phyloP scores from a whole-genome alignment of 1,284 basidiomycete species.

The Heterobasidion irregulare region DNA sequence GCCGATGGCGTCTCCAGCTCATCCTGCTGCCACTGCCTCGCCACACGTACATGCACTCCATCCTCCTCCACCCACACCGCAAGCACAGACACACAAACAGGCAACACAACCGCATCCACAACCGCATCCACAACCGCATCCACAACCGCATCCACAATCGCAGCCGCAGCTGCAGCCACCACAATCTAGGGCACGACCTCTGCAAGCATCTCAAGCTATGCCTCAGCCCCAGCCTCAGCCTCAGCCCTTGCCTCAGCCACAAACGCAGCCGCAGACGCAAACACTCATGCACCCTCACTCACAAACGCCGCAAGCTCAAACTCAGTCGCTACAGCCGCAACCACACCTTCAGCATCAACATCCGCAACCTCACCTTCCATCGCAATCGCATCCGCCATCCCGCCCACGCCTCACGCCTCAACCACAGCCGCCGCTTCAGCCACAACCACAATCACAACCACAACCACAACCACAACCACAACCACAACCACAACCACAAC shows the following conservation, averaged over 20 bases:
- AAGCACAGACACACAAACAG: not conserved
- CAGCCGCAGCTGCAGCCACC: conserved; percentile 8
- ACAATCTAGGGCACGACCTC: not conserved
- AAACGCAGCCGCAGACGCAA: no score
- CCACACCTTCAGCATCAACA: conserved; percentile 4
- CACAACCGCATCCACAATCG: conserved; percentile 6
- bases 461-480: not conserved
- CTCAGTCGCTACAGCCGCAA: conserved; percentile 5
- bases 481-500: not conserved
- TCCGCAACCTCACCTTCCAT: conserved; percentile 13
- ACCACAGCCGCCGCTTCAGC: conserved; percentile 4
- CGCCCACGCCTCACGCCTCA: conserved; percentile 3
- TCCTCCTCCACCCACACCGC: conserved; percentile 13
- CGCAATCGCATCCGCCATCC: conserved; percentile 11
- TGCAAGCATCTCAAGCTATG: no score
- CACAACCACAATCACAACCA: not conserved
- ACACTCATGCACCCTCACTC: not conserved
- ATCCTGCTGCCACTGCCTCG: not conserved
- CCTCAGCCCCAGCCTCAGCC: conserved; percentile 11
- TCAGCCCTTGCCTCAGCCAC: conserved; percentile 11
- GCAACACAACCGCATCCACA: conserved; percentile 2
- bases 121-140: conserved; percentile 7
- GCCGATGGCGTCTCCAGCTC: conserved; percentile 5
- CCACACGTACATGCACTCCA: conserved; percentile 9
- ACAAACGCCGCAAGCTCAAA: not conserved